phyloP scores from a whole-genome alignment of 192 early-diverging fungal genomes.

The Coemansia sp. region DNA sequence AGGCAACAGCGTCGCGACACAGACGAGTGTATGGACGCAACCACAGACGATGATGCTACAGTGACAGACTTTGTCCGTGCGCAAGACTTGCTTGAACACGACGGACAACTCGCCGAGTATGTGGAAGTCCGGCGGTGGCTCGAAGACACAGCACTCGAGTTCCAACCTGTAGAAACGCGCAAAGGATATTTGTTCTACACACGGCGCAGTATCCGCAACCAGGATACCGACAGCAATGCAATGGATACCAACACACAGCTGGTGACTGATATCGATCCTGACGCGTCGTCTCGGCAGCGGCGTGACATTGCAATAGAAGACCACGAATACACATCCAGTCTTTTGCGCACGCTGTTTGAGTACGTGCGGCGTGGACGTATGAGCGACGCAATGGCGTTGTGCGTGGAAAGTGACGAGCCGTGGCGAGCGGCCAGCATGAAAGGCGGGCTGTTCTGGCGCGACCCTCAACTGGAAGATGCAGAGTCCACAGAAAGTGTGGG shows the following conservation, averaged over 20 bases:
- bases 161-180: conserved; percentile 53
- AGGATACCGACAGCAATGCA: conserved; percentile 3
- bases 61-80: conserved; percentile 33
- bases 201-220: conserved; percentile 30
- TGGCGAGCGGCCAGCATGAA: conserved; percentile 80
- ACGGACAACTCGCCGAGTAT: conserved; percentile 35
- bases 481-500: conserved; percentile 30
- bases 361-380: conserved; percentile 74
- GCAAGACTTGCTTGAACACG: conserved; percentile 33
- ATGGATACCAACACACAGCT: neutral
- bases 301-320: conserved; percentile 33
- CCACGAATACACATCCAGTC: conserved; percentile 54
- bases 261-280: conserved; percentile 44
- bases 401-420: conserved; percentile 67
- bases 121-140: conserved; percentile 52
- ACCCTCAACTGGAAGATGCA: conserved; percentile 35
- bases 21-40: neutral
- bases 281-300: conserved; percentile 38
- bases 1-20: conserved; percentile 16
- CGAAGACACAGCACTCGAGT: conserved; percentile 45
- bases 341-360: conserved; percentile 69
- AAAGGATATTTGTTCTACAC: conserved; percentile 57
- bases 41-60: neutral
- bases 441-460: conserved; percentile 62
- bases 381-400: conserved; percentile 67